Evolutionary conservation across 176 grass and related monocot genomes (phyloP), one percentile per base, ranked within the genome.

Genomic region (Poa pratensis): DNA sequence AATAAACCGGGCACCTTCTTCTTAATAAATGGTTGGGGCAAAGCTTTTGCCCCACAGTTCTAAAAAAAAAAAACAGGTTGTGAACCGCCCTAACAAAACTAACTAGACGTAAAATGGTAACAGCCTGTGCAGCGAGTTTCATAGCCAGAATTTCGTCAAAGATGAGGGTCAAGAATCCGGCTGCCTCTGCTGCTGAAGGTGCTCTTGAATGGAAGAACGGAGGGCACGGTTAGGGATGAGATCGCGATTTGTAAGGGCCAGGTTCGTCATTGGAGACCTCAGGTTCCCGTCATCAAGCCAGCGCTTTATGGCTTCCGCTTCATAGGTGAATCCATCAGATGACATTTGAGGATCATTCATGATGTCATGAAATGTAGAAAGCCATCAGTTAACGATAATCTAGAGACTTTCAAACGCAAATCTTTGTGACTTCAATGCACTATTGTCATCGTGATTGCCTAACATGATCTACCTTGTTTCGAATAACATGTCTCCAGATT

Each of bases 211-310:
- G n/a, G n/a, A n/a, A n/a, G n/a, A n/a, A n/a, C n/a, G n/a, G n/a
- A n/a, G n/a, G n/a, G n/a, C n/a, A n/a, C n/a, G n/a, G n/a, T 91
- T 91, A 39, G 85, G 89, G 37, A 88, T 28, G 17, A 91, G 67
- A 39, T 84, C 54, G 3, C 23, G 10, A 60, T 80, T 74, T 7
- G 53, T 19, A 76, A 91, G 89, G 27, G 39, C 20, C 26, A 84
- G 49, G 4, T 88, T 91, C 12, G 85, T 91, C 89, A 91, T 91
- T 0, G 85, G 89, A 52, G 89, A 91, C 23, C 80, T 88, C 16
- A 32, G 61, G 60, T 61, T 85, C 63, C 85, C 76, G 3, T 34
- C 14, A 76, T 76, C 76, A 45, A 91, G 26, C 89, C 89, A 91
- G 1, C 35, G 8, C n/a, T 20, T 80, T 84, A 91, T 88, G 8